Percentiles rank a stretch among this genome's conserved stretches.
Evolutionary conservation across 208 protist genomes (phyloP).

Genomic region (Acanthamoeba quina): DNA sequence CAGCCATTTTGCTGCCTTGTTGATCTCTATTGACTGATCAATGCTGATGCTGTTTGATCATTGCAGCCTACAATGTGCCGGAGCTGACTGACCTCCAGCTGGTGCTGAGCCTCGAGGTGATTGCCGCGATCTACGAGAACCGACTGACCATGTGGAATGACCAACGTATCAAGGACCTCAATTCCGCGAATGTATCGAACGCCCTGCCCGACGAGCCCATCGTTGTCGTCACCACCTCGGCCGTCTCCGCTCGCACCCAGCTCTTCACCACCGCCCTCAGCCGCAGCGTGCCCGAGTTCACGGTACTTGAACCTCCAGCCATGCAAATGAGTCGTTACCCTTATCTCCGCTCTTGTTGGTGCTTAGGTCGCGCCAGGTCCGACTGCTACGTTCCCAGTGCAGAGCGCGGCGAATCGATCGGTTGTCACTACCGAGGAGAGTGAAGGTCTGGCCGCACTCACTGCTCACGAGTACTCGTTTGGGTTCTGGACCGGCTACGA

Average conservation of each 20-base stretch:
- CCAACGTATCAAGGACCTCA: conserved; percentile 28
- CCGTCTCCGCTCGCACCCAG: neutral
- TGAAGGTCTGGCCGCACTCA: neutral
- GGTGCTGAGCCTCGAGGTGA: neutral
- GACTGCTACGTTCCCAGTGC: neutral
- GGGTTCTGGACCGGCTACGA: conserved; percentile 13
- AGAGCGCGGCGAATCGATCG: neutral
- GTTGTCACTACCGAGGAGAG: neutral
- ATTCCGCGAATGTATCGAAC: neutral
- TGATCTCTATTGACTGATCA: neutral
- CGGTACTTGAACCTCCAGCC: neutral
- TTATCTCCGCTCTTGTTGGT: neutral
- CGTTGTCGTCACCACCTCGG: neutral
- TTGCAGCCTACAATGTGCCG: conserved; percentile 28
- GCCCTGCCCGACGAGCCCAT: neutral
- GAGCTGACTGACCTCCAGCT: neutral
- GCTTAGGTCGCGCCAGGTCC: neutral
- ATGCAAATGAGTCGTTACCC: neutral
- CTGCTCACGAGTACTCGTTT: neutral
- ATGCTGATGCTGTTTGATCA: too few species aligned
- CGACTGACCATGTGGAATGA: conserved; percentile 36
- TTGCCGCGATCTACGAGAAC: conserved; percentile 34
- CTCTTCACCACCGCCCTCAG: conserved; percentile 7
- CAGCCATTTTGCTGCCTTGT: neutral
- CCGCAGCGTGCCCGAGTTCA: neutral